Evolutionary conservation across 2,329 filamentous ascomycete species (phyloP), one percentile per base, ranked within the genome.

Genomic region (Xylariaceae sp.): DNA sequence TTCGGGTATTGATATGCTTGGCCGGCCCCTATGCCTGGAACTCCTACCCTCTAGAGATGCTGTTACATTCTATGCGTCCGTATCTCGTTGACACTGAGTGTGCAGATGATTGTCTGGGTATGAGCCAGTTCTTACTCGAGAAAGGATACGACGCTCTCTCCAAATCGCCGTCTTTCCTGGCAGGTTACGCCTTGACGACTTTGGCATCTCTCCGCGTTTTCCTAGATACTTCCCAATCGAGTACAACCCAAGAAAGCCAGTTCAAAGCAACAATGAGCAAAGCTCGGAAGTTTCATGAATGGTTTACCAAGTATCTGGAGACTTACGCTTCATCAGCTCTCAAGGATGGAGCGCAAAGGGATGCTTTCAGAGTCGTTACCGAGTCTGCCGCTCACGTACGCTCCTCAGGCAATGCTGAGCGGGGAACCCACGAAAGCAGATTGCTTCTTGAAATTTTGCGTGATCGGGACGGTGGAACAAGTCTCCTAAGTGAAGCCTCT

Each of bases 31-130:
- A 85, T 49, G 88, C 88, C n/a, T 76, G 87, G 29, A 75, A 83
- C 41, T 88, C 87, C 0, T 97, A 97, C 66, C 88, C 90, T 8
- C 70, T 96, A 11, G 89, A 99, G 69, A 94, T 96, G 88, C 77
- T 95, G 0, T 77, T 99, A 1, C 88, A 91, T 64, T 86, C 88
- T 1, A 76, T 96, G 26, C 80, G 87, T 7, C 84, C 85, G 0
- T 95, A 91, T 61, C 75, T 97, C 4, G 86, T 86, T 1, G 87
- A 97, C 62, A 80, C 86, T 0, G 87, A 95, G 66, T 97, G 92
- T 70, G 88, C 91, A 7, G 89, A 96, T 66, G 94, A 99, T 73
- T 86, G 89, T 1, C 78, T 97, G 44, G 92, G 91, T 0, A 81
- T 99, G 35, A 84, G 88, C 56, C 87, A 90, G 68, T 96, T 95